Evolutionary conservation across 2,329 filamentous ascomycete species (phyloP).

Genomic region (Pseudogymnoascus sp.): DNA sequence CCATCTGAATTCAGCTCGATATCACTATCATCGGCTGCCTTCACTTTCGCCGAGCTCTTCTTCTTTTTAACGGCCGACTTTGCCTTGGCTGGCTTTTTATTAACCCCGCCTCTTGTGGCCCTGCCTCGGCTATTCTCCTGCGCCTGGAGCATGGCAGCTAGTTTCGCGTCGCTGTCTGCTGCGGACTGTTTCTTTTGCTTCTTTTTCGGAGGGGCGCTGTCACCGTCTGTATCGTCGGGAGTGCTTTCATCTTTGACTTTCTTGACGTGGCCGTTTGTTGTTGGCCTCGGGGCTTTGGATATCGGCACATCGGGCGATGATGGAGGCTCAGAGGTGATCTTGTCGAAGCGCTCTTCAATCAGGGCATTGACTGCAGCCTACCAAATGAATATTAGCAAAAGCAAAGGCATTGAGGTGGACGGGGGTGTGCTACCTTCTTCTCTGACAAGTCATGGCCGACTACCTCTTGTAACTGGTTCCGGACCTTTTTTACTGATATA

Average conservation of each 20-base stretch:
- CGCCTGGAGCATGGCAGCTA: conserved; percentile 82
- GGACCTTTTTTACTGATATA: conserved; percentile 33
- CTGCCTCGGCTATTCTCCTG: conserved; percentile 73
- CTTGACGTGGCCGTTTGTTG: conserved; percentile 21
- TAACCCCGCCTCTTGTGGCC: conserved; percentile 66
- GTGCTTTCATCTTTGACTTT: conserved; percentile 19
- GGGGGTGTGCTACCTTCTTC: conserved; percentile 29
- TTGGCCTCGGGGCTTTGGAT: conserved; percentile 11
- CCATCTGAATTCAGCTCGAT: conserved; percentile 54
- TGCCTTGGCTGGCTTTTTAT: conserved; percentile 47
- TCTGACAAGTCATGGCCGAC: conserved; percentile 30
- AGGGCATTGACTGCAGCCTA: conserved; percentile 45
- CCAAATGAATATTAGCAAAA: conserved; percentile 4
- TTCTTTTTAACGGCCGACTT: conserved; percentile 62
- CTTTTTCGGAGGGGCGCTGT: conserved; percentile 50
- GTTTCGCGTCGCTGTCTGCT: conserved; percentile 73
- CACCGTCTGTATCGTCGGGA: conserved; percentile 16
- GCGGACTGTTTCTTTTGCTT: conserved; percentile 51
- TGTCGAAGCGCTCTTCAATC: conserved; percentile 50
- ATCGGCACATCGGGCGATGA: not conserved
- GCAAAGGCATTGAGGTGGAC: not conserved
- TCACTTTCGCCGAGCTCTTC: conserved; percentile 70
- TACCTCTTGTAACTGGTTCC: conserved; percentile 27
- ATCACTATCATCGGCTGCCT: conserved; percentile 73
- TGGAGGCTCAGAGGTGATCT: conserved; percentile 29